phyloP scores from a whole-genome alignment of 208 protist genomes.

The Crithidia sp. region DNA sequence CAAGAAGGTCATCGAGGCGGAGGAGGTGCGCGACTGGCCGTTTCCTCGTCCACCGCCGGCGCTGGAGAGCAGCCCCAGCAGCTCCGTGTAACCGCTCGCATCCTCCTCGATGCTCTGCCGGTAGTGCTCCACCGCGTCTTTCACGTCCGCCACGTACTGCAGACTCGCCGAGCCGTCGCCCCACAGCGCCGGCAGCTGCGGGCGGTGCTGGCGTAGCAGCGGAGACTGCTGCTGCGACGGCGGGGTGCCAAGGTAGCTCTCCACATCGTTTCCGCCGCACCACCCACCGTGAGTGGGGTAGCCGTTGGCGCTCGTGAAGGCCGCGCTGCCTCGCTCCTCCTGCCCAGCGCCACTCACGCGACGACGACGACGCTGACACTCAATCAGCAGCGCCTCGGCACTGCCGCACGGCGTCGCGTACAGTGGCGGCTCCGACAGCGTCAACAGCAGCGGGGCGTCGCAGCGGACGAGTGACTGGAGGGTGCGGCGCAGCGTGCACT shows the following conservation, averaged over 20 bases:
- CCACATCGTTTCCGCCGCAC: slow-evolving; percentile 6
- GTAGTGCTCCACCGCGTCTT: slow-evolving; percentile 43
- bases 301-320: background rate
- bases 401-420: slow-evolving; percentile 27
- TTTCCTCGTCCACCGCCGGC: background rate
- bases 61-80: slow-evolving; percentile 27
- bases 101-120: slow-evolving; percentile 34
- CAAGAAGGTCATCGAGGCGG: slow-evolving; percentile 2
- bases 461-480: slow-evolving; percentile 17
- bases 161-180: slow-evolving; percentile 41
- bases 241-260: slow-evolving; percentile 17
- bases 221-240: slow-evolving; percentile 13
- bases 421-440: slow-evolving; percentile 32
- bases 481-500: slow-evolving; percentile 18
- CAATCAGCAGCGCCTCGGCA: slow-evolving; percentile 24
- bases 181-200: slow-evolving; percentile 51
- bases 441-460: slow-evolving; percentile 31
- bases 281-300: background rate
- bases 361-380: slow-evolving; percentile 16
- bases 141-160: slow-evolving; percentile 42
- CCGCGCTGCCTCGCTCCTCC: slow-evolving; percentile 16
- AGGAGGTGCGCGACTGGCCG: slow-evolving; percentile 1
- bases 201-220: slow-evolving; percentile 7
- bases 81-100: slow-evolving; percentile 35
- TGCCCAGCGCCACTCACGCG: background rate